Evolutionary conservation across 164 flowering plant species (phyloP), one percentile per base, ranked within the genome.

Genomic region (Platanus orientalis): DNA sequence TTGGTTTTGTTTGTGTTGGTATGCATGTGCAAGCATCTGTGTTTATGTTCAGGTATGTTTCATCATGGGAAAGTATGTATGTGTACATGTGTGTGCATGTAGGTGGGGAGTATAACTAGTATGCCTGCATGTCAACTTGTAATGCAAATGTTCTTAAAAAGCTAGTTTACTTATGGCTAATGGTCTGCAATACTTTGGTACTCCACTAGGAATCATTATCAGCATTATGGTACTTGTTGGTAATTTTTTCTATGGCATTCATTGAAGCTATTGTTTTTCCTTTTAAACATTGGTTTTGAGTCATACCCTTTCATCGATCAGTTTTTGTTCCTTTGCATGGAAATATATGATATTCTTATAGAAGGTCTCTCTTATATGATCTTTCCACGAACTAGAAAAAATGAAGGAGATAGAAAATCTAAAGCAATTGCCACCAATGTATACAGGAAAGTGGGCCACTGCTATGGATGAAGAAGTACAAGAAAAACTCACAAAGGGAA

Each of bases 321-420:
- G 36, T 4, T 32, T 32, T 4, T 32, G 36, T 32, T 32, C 36
- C 36, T 61, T 2, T 60, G 36, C 12, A 1, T 34, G 34, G 12
- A 39, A 63, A 36, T 53, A n/a, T 0, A 16, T 36, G 13, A 9
- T 45, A 40, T 44, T 26, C 54, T 44, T 10, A 54, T 28, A n/a
- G n/a, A 62, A 51, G 52, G 28, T 39, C n/a, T 10, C 19, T 6
- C 44, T n/a, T 27, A 50, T 27, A 11, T 21, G 56, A 20, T 42
- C 42, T 42, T 63, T 67, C 17, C 65, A 93, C 97, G 98, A 93
- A 76, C 79, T 93, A 25, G 98, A 84, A 68, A 80, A 78, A 64
- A 94, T 94, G 98, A 94, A 94, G 81, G 91, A 87, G 75, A 76
- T 68, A 50, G 93, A 96, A 44, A 87, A 91, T 63, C 57, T 81